Conservation (phyloP, 345 rosid species). For the Pugionium dolabratum region DNA sequence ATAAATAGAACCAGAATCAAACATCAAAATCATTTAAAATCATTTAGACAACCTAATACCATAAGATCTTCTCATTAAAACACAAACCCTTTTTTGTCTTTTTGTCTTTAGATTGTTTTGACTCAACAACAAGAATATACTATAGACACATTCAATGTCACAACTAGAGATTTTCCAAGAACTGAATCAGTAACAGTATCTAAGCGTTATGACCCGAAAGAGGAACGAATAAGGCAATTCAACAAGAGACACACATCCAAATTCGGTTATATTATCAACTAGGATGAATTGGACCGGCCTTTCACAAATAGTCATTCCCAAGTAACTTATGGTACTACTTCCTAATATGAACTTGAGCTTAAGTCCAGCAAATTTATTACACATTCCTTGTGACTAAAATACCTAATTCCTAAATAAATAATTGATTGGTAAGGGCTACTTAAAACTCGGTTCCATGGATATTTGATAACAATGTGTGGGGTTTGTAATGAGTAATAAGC, state of each 20-base stretch:
- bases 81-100: background rate
- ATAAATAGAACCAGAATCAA: background rate
- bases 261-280: background rate
- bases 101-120: background rate
- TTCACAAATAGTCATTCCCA: background rate
- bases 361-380: conserved; percentile 6
- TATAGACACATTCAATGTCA: background rate
- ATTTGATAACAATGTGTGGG: background rate
- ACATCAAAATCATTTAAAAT: background rate
- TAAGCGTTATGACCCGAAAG: background rate
- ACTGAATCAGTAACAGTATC: background rate
- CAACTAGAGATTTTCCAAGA: background rate
- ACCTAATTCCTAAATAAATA: background rate
- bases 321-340: background rate
- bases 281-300: background rate
- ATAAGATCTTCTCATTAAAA: background rate
- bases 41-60: conserved; percentile 1
- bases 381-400: conserved; percentile 13
- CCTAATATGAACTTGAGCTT: background rate
- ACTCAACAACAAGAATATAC: background rate
- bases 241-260: background rate
- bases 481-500: background rate
- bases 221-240: background rate
- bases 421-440: background rate
- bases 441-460: background rate